Conservation (phyloP, 2,329 filamentous ascomycete genomes). For the Cladosporium phlei region DNA sequence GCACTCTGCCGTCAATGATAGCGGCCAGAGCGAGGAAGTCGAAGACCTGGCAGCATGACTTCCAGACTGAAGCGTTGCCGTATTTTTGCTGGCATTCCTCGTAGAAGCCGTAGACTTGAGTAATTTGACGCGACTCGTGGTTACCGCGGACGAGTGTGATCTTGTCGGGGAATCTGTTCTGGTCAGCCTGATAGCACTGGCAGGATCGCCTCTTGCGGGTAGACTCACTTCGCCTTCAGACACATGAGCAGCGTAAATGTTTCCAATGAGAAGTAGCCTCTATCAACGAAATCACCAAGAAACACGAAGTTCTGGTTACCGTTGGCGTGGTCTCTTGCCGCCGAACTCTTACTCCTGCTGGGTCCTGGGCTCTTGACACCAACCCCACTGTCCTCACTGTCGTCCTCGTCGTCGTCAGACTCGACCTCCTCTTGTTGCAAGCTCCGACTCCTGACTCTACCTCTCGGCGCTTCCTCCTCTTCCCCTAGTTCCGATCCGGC, state of each 20-base stretch:
- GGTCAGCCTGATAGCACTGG: neutral
- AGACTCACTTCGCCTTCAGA: conserved; percentile 60
- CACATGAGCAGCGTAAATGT: conserved; percentile 69
- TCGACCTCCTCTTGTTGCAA: conserved; percentile 38
- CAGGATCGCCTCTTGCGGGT: neutral
- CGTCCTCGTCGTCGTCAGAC: conserved; percentile 48
- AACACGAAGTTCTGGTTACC: conserved; percentile 68
- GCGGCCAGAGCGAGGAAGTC: conserved; percentile 71
- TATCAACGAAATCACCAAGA: conserved; percentile 68
- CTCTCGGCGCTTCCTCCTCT: conserved; percentile 40
- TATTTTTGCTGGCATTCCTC: conserved; percentile 98
- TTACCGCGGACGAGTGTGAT: conserved; percentile 71
- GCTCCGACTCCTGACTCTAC: conserved; percentile 34
- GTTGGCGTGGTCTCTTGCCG: conserved; percentile 42
- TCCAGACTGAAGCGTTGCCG: conserved; percentile 73
- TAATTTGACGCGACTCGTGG: conserved; percentile 92
- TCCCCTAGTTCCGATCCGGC: conserved; percentile 31
- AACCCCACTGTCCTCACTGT: conserved; percentile 40
- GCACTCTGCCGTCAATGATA: conserved; percentile 68
- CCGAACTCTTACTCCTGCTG: conserved; percentile 35
- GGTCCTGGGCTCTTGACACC: conserved; percentile 35
- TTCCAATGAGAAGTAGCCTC: conserved; percentile 69
- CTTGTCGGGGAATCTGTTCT: conserved; percentile 61
- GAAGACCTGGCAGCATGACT: conserved; percentile 73
- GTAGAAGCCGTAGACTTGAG: conserved; percentile 98